These are phyloP conservation scores for Lactarius tabidus DNA, from an alignment of 768 basidiomycete genomes.

Conservation along the genomic window DNA sequence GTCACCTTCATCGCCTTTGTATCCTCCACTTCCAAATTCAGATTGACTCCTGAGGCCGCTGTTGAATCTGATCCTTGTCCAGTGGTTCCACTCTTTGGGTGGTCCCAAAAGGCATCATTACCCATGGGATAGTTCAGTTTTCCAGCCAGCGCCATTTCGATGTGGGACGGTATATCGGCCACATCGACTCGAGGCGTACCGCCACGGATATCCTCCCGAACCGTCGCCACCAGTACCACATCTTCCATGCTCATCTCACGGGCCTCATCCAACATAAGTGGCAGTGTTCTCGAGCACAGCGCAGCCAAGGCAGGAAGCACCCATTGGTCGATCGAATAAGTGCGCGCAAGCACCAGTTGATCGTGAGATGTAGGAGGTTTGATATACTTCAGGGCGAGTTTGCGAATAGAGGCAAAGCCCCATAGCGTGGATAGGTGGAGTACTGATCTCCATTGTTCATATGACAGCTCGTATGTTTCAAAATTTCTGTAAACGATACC, in stretches of 20 bases:
- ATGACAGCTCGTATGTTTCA: neutral
- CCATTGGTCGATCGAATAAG: constrained; percentile 4
- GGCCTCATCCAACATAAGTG: constrained; percentile 2
- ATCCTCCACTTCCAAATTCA: neutral
- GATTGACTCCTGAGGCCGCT: neutral
- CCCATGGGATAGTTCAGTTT: neutral
- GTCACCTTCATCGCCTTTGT: neutral
- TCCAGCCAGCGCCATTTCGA: neutral
- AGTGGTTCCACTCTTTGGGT: neutral
- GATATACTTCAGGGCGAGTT: constrained; percentile 9
- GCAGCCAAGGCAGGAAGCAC: neutral
- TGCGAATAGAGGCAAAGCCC: constrained; percentile 17
- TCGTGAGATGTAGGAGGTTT: constrained; percentile 5
- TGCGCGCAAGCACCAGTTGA: constrained; percentile 4
- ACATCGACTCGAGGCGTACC: neutral
- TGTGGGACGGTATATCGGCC: constrained; percentile 8
- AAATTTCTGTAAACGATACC: neutral
- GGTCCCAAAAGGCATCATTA: neutral
- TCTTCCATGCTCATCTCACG: constrained; percentile 3
- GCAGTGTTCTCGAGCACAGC: neutral
- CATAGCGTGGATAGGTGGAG: constrained; percentile 15
- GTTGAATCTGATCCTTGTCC: neutral
- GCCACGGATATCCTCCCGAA: constrained; percentile 20
- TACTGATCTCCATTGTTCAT: constrained; percentile 16
- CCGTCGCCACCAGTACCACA: constrained; percentile 14